A percentile compares a stretch with the other conserved stretches of the same genome.
Conservation (phyloP, 1,284 basidiomycete species). For the Rhodofomes roseus region DNA sequence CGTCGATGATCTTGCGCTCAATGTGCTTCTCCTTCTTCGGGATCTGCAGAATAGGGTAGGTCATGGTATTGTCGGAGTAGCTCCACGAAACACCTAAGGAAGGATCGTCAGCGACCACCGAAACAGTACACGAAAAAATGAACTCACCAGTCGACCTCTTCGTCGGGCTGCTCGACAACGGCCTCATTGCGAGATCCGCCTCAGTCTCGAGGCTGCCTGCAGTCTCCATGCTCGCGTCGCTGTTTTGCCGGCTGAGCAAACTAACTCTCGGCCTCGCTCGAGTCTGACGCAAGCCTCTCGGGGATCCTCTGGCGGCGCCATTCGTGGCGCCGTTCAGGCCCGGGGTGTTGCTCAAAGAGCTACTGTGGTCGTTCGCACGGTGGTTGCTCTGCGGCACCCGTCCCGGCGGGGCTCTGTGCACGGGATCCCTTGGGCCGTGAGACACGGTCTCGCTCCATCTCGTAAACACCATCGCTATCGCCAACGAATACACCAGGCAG, state of each 20-base stretch:
- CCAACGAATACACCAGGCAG: conserved; percentile 21
- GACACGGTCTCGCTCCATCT: conserved; percentile 7
- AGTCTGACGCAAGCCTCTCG: too few species aligned
- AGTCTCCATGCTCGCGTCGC: conserved; percentile 24
- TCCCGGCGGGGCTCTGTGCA: conserved; percentile 1
- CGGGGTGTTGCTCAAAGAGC: conserved; percentile 16
- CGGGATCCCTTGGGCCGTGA: conserved; percentile 8
- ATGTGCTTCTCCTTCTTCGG: conserved; percentile 53
- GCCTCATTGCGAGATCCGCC: conserved; percentile 21
- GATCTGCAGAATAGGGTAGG: conserved; percentile 60
- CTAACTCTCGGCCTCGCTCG: too few species aligned
- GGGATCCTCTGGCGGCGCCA: conserved; percentile 11
- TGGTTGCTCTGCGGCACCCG: conserved; percentile 5
- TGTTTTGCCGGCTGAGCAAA: conserved; percentile 35
- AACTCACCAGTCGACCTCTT: conserved; percentile 28
- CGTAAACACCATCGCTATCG: conserved; percentile 18
- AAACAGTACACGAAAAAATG: not conserved
- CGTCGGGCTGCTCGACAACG: conserved; percentile 18
- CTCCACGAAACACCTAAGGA: conserved; percentile 60
- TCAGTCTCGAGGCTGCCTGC: conserved; percentile 10
- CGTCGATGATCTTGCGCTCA: conserved; percentile 45
- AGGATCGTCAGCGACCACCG: conserved; percentile 11
- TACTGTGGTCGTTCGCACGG: conserved; percentile 13
- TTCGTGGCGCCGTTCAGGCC: conserved; percentile 3
- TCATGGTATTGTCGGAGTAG: conserved; percentile 57